Evolutionary conservation across 2,329 filamentous ascomycete genomes (phyloP), one percentile per base, ranked within the genome.

Genomic region (Endothia cerciana): DNA sequence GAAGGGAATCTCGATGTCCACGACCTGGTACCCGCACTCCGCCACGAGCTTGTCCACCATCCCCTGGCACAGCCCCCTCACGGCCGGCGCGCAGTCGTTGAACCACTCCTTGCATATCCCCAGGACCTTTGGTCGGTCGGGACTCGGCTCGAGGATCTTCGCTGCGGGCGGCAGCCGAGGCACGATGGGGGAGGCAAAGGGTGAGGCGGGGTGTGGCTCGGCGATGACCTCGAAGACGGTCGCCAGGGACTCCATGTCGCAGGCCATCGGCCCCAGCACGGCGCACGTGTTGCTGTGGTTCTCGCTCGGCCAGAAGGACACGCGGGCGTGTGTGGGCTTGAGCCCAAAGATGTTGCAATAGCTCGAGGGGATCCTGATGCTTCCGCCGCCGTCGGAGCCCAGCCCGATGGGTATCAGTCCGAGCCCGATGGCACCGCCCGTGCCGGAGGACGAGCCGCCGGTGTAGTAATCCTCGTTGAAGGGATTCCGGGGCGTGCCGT

Each of bases 291-390:
- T 81, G 33, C 85, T 85, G 61, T 87, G 81, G 65, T 86, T 86
- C 17, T 81, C 77, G 1, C 86, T 84, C 0, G 90, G 90, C 3
- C 81, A 80, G 59, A 78, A 81, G 68, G 90, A 91, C 1, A 93
- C 78, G 28, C 91, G 87, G 33, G 85, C 83, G 73, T 92, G 89
- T 0, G 86, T 87, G 0, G 91, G 83, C 73, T 94, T 94, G 47
- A 94, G 81, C 0, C 91, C 91, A 73, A 88, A 93, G 7, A 92
- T 79, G 13, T 89, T 90, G 73, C 91, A 93, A 73, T 89, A 92
- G 8, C 85, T 85, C 0, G 89, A 81, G 0, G 91, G 92, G 41
- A 94, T 88, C 1, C 91, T 87, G 69, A 94, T 89, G 60, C 87
- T 91, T 65, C 91, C 91, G 40, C 91, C 91, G 19, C 89, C 90